These are phyloP conservation scores for Penicillium maclennaniae DNA, from an alignment of 495 filamentous ascomycete genomes.

Conservation along the genomic window DNA sequence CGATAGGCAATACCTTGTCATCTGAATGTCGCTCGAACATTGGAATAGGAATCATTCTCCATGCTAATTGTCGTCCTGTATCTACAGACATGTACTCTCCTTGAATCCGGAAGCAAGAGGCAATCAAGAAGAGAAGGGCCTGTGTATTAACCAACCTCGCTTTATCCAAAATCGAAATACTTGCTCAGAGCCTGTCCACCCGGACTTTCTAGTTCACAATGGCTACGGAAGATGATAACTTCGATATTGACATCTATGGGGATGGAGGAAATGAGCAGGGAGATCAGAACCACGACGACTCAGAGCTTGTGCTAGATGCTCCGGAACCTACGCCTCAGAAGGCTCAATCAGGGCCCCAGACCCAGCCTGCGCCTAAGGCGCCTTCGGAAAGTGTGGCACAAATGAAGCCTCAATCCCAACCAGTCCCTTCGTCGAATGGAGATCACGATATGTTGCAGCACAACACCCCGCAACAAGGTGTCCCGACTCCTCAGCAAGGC, in stretches of 20 bases:
- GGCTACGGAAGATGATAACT: constrained; percentile 83
- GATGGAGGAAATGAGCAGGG: constrained; percentile 59
- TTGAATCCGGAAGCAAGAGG: constrained; percentile 32
- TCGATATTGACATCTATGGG: constrained; percentile 98
- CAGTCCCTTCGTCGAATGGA: constrained; percentile 14
- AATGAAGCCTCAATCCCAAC: neutral
- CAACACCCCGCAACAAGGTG: constrained; percentile 15
- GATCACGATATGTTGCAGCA: constrained; percentile 15
- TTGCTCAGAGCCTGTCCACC: constrained; percentile 13
- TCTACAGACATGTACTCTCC: constrained; percentile 46
- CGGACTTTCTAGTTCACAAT: constrained; percentile 47
- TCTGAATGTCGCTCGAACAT: constrained; percentile 6
- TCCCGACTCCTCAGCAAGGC: constrained; percentile 53
- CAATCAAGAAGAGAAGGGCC: constrained; percentile 29
- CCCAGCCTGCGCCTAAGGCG: neutral
- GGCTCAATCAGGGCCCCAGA: constrained; percentile 1
- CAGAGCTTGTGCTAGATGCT: constrained; percentile 40
- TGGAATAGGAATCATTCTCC: constrained; percentile 20
- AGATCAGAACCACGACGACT: constrained; percentile 49
- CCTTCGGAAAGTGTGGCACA: neutral
- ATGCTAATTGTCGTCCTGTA: constrained; percentile 40
- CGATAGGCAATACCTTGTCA: neutral
- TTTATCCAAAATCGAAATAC: constrained; percentile 29
- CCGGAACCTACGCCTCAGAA: constrained; percentile 16
- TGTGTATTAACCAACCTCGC: constrained; percentile 33